Evolutionary conservation across 2,329 filamentous ascomycete species (phyloP).

Genomic region (Neobulgaria alba): DNA sequence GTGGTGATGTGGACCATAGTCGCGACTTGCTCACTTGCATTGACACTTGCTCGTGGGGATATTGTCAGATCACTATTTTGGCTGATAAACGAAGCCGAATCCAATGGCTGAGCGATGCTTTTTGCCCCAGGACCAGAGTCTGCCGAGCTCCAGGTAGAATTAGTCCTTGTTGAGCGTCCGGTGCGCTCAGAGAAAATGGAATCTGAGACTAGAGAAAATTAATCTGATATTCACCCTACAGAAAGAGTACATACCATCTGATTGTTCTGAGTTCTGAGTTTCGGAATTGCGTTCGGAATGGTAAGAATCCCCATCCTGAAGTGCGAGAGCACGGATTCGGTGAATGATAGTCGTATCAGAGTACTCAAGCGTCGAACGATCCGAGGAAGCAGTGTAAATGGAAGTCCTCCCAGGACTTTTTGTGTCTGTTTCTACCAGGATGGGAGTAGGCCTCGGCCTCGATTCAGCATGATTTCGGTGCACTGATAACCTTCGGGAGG

Average conservation of each 20-base stretch:
- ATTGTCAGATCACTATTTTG: conserved; percentile 33
- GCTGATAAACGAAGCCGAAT: conserved; percentile 35
- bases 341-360: background rate
- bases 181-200: conserved; percentile 40
- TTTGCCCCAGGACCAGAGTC: conserved; percentile 17
- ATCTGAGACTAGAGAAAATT: conserved; percentile 27
- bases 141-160: conserved; percentile 25
- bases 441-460: background rate
- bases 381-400: conserved; percentile 3
- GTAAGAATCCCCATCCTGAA: conserved; percentile 5
- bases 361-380: conserved; percentile 3
- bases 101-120: conserved; percentile 33
- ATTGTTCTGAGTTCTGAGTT: conserved; percentile 13
- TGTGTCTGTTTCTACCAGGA: background rate
- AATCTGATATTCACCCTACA: conserved; percentile 9
- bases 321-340: conserved; percentile 1
- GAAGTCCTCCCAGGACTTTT: conserved; percentile 3
- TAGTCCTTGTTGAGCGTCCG: conserved; percentile 28
- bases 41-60: conserved; percentile 29
- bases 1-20: conserved; percentile 33
- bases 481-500: no score
- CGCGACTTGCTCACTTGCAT: conserved; percentile 26
- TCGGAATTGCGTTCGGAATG: no score
- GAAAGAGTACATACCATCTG: conserved; percentile 19
- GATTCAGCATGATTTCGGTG: conserved; percentile 1